phyloP scores from a whole-genome alignment of 108 stramenopile genomes.

The Cylindrotheca closterium region DNA sequence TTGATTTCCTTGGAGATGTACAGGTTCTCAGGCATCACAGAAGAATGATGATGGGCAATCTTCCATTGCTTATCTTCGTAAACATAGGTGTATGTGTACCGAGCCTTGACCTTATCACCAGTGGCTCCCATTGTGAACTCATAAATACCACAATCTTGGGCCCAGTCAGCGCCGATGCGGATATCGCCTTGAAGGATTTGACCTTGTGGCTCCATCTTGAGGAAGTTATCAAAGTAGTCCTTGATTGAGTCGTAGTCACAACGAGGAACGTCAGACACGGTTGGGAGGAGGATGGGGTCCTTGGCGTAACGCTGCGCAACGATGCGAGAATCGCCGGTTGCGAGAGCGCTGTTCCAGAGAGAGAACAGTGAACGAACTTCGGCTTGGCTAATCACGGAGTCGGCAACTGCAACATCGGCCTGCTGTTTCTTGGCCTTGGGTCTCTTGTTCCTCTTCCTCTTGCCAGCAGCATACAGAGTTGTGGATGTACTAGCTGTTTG shows the following conservation, averaged over 20 bases:
- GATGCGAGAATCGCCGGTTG: conserved; percentile 53
- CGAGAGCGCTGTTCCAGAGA: conserved; percentile 68
- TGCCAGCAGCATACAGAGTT: conserved; percentile 10
- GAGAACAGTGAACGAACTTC: conserved; percentile 66
- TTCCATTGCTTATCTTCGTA: conserved; percentile 55
- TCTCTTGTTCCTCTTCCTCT: background rate
- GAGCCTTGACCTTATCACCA: conserved; percentile 43
- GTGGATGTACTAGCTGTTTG: conserved; percentile 6
- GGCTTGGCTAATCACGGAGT: conserved; percentile 26
- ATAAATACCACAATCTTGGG: conserved; percentile 57
- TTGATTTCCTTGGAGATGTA: no score
- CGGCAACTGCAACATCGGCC: conserved; percentile 6
- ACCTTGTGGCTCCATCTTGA: conserved; percentile 54
- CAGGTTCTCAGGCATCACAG: no score
- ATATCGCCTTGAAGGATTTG: conserved; percentile 56
- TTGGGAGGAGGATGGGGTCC: conserved; percentile 54
- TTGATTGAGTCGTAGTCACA: conserved; percentile 56
- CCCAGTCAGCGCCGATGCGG: conserved; percentile 47
- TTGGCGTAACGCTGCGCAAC: conserved; percentile 55
- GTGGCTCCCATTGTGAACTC: no score
- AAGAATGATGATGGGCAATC: no score
- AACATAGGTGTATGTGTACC: conserved; percentile 41
- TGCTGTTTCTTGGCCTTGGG: conserved; percentile 7
- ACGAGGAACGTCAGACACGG: conserved; percentile 55
- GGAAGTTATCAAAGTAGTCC: conserved; percentile 68